phyloP scores from a whole-genome alignment of 306 rosid genomes.

The Senna siamea region DNA sequence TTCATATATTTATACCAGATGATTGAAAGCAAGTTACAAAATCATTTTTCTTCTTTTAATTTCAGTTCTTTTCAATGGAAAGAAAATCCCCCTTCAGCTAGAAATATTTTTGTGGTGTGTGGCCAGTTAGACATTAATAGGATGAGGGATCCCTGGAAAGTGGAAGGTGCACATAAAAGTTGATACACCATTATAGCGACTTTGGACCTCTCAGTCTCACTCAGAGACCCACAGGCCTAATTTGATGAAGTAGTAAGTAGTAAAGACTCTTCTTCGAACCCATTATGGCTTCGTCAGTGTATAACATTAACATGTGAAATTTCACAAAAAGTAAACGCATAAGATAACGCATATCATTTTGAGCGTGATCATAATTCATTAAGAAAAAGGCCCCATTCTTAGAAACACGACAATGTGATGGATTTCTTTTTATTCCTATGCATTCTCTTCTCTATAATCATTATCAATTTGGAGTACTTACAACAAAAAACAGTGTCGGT shows the following conservation, averaged over 20 bases:
- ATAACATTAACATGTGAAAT: conserved; percentile 29
- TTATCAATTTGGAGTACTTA: neutral
- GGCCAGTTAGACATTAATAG: neutral
- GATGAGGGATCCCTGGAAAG: conserved; percentile 7
- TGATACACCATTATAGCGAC: conserved; percentile 27
- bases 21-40: too few species aligned
- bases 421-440: conserved; percentile 2
- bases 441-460: conserved; percentile 27
- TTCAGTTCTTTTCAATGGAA: too few species aligned
- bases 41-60: too few species aligned
- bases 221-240: conserved; percentile 9
- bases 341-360: conserved; percentile 6
- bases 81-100: neutral
- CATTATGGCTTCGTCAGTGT: conserved; percentile 24
- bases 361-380: conserved; percentile 23
- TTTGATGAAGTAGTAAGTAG: conserved; percentile 26
- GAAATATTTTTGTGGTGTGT: neutral
- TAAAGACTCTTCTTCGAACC: neutral
- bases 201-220: conserved; percentile 7
- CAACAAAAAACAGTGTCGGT: too few species aligned
- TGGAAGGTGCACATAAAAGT: conserved; percentile 28
- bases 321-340: conserved; percentile 10
- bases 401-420: conserved; percentile 11
- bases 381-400: conserved; percentile 34
- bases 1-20: too few species aligned